These are phyloP conservation scores for Kodamaea sp. DNA, from an alignment of 1,139 yeast genomes.

Conservation along the genomic window DNA sequence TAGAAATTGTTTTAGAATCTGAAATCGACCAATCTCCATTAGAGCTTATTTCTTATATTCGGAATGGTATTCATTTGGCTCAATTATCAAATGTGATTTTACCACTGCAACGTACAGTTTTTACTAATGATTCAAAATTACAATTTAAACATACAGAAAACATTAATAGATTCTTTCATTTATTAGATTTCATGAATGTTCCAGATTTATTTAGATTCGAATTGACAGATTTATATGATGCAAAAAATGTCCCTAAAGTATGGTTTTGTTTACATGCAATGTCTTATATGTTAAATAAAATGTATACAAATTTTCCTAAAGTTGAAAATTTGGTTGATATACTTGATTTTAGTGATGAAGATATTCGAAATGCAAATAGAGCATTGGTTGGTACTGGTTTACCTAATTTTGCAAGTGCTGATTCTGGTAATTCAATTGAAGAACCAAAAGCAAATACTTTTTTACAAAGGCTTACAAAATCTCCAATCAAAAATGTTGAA, in stretches of 20 bases:
- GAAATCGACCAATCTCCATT: constrained; percentile 53
- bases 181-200: constrained; percentile 66
- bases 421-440: constrained; percentile 18
- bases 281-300: constrained; percentile 59
- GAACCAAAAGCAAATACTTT: constrained; percentile 10
- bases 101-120: constrained; percentile 55
- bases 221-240: constrained; percentile 87
- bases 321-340: constrained; percentile 64
- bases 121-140: constrained; percentile 46
- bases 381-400: constrained; percentile 59
- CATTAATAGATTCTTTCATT: constrained; percentile 76
- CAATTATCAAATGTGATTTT: constrained; percentile 69
- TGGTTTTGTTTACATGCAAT: constrained; percentile 91
- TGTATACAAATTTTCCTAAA: constrained; percentile 53
- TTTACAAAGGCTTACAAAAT: constrained; percentile 12
- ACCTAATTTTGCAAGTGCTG: constrained; percentile 59
- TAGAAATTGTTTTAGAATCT: constrained; percentile 46
- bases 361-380: constrained; percentile 64
- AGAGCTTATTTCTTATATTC: constrained; percentile 50
- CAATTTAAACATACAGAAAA: constrained; percentile 93
- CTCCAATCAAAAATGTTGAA: too few species aligned
- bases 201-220: constrained; percentile 90
- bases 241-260: constrained; percentile 89
- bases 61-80: constrained; percentile 86
- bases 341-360: constrained; percentile 61